Conservation (phyloP, 2,329 filamentous ascomycete genomes). For the Camptophora hylomeconis region DNA sequence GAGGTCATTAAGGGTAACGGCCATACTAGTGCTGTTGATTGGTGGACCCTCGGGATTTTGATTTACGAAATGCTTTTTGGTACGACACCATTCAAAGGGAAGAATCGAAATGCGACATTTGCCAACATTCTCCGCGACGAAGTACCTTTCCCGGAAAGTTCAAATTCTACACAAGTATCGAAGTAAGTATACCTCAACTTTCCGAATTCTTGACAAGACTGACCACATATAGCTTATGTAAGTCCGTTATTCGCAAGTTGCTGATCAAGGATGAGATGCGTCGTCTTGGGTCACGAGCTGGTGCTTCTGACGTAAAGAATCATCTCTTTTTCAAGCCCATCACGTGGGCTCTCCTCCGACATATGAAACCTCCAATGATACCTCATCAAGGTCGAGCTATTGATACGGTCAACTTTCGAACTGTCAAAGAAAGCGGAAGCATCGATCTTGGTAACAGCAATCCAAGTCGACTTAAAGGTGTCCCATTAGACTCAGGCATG, state of each 20-base stretch:
- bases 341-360: conserved; percentile 90
- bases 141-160: conserved; percentile 86
- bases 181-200: conserved; percentile 57
- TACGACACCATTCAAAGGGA: conserved; percentile 97
- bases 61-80: conserved; percentile 99
- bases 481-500: conserved; percentile 74
- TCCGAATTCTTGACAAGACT: conserved; percentile 16
- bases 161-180: conserved; percentile 70
- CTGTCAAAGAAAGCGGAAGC: conserved; percentile 93
- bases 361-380: conserved; percentile 96
- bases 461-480: conserved; percentile 49
- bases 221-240: conserved; percentile 60
- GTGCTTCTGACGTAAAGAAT: conserved; percentile 89
- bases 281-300: conserved; percentile 81
- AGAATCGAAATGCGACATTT: conserved; percentile 96
- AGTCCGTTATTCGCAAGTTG: conserved; percentile 88
- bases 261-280: conserved; percentile 96
- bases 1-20: conserved; percentile 98
- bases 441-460: conserved; percentile 50
- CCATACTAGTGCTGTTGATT: conserved; percentile 95
- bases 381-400: conserved; percentile 80
- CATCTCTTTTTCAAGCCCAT: conserved; percentile 94
- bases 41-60: conserved; percentile 96
- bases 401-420: conserved; percentile 93
- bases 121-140: conserved; percentile 94